Evolutionary conservation across 1,139 yeast species (phyloP), one percentile per base, ranked within the genome.

Genomic region (Hyphopichia wangnamkhiaoensis): DNA sequence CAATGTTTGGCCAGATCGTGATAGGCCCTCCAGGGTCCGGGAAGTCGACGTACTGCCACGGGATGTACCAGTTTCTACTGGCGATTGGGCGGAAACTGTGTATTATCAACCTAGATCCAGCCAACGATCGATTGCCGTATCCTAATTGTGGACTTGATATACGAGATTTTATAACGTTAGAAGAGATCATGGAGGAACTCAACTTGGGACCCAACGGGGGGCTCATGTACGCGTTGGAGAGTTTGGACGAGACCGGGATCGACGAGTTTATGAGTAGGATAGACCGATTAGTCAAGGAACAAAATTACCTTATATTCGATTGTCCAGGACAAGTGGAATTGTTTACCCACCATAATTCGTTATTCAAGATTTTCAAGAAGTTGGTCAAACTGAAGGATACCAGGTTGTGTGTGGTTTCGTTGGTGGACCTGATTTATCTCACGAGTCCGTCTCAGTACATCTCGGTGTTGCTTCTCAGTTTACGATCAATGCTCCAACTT

Each of bases 1-100:
- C 13, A 4, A 71, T 72, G 69, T 91, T 88, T 61, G 97, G 95
- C 2, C 97, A 93, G 62, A 79, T 93, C 16, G 93, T 93, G 12
- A 88, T 94, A 27, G 99, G 99, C 0, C 98, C 98, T 0, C 98
- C 99, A 0, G 99, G 98, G 2, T 78, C 96, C 0, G 99, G 99
- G 1, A 94, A 94, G 57, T 88, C 97, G 0, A 94, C 98, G 0
- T 94, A 88, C 59, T 90, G 98, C 58, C 73, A 82, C 59, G 98
- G 98, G 20, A 80, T 93, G 82, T 77, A 78, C 51, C 98, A 93
- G 69, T 93, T 94, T 59, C 74, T 91, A 52, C 83, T 86, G 43
- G 96, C 98, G 1, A 89, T 94, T 34, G 99, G 99, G 6, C 71
- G 99, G 41, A 86, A 88, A 51, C 82, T 88, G 42, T 74, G 87